Evolutionary conservation across 495 filamentous ascomycete genomes (phyloP).

Genomic region (Penicillium waksmanii): DNA sequence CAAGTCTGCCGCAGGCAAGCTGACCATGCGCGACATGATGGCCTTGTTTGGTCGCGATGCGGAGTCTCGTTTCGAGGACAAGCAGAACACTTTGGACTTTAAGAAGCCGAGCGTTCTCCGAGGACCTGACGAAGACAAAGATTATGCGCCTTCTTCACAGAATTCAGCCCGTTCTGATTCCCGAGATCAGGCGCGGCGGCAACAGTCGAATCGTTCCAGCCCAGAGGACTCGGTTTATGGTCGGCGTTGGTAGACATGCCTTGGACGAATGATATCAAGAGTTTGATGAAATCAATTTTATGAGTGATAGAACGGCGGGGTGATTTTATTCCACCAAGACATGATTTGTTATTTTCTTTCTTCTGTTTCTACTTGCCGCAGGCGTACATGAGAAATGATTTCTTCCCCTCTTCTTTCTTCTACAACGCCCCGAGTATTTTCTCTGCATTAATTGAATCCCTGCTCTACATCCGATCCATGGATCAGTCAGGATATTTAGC

Average conservation of each 20-base stretch:
- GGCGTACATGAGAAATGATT: conserved; percentile 4
- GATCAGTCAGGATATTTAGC: neutral
- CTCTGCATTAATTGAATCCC: neutral
- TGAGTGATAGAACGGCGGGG: neutral
- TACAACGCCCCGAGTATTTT: neutral
- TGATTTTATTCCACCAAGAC: neutral
- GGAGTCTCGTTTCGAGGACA: conserved; percentile 49
- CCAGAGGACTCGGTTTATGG: conserved; percentile 49
- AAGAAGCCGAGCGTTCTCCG: conserved; percentile 34
- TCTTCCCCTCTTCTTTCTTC: conserved; percentile 3
- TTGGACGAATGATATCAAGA: conserved; percentile 3
- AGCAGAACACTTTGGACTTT: conserved; percentile 36
- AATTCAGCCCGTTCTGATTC: conserved; percentile 24
- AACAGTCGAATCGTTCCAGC: conserved; percentile 28
- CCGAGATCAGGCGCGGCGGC: conserved; percentile 33
- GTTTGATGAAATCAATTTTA: neutral
- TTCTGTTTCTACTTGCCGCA: neutral
- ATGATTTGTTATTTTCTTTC: conserved; percentile 1
- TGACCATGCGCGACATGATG: conserved; percentile 93
- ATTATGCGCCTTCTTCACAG: conserved; percentile 17
- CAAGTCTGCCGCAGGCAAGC: conserved; percentile 72
- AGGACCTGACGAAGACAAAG: conserved; percentile 26
- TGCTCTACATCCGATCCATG: conserved; percentile 2
- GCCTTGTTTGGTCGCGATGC: conserved; percentile 83
- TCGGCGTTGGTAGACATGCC: conserved; percentile 43